These are phyloP conservation scores for Byssothecium circinans DNA, from an alignment of 2,329 filamentous ascomycete genomes.

Conservation along the genomic window DNA sequence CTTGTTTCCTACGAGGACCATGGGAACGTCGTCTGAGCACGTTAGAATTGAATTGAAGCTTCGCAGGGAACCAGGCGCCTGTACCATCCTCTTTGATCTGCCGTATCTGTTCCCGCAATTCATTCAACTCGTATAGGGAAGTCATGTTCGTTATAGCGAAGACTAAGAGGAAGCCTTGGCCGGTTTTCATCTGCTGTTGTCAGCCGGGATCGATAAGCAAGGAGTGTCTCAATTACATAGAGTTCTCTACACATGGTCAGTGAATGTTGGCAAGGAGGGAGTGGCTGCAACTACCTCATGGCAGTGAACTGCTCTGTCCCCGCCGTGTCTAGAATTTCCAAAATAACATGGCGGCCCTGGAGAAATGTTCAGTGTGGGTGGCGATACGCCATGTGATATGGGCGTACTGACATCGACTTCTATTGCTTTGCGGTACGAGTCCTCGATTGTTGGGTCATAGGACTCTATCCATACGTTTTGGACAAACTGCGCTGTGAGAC, in stretches of 20 bases:
- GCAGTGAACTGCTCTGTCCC: slow-evolving; percentile 84
- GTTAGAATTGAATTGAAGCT: not conserved
- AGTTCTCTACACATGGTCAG: slow-evolving; percentile 25
- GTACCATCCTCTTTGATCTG: slow-evolving; percentile 77
- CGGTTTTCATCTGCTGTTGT: slow-evolving; percentile 78
- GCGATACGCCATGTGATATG: not conserved
- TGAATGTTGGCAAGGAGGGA: not conserved
- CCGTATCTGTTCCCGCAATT: slow-evolving; percentile 84
- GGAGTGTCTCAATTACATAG: slow-evolving; percentile 6
- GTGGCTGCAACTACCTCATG: slow-evolving; percentile 32
- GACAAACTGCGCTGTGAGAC: slow-evolving; percentile 89
- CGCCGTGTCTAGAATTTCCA: slow-evolving; percentile 91
- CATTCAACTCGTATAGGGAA: slow-evolving; percentile 78
- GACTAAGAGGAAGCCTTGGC: slow-evolving; percentile 86
- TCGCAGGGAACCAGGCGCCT: not conserved
- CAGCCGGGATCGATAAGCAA: not conserved
- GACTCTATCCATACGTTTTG: slow-evolving; percentile 64
- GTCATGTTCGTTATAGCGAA: slow-evolving; percentile 87
- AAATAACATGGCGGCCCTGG: slow-evolving; percentile 81
- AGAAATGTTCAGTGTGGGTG: slow-evolving; percentile 12
- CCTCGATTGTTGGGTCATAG: slow-evolving; percentile 65
- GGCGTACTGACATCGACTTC: slow-evolving; percentile 76
- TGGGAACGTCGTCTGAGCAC: slow-evolving; percentile 68
- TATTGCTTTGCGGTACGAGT: slow-evolving; percentile 62
- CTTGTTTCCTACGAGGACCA: slow-evolving; percentile 86